Base-by-base conservation (phyloP, 1,284 basidiomycete species). In the Tylopilus orsonianus region DNA sequence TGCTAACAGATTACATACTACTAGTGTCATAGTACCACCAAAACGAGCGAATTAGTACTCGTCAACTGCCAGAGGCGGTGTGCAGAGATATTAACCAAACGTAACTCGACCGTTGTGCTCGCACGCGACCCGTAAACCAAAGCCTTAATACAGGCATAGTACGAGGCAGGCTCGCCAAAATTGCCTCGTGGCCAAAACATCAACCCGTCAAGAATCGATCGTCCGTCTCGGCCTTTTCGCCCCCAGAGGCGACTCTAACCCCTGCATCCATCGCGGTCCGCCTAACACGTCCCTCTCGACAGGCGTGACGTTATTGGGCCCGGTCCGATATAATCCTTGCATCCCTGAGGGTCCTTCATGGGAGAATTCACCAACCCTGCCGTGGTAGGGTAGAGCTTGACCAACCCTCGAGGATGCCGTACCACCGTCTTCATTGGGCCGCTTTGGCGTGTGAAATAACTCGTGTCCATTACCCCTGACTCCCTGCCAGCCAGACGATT, bases 391-490 rank as follows among this genome's bases (percentile, higher is more conserved):
- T 4, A 44, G 46, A 24, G 47, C 41, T 18, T 40, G 44, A 2
- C 52, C 53, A 50, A 30, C 29, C 41, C 42, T 54, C 43, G 22
- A 50, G 35, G 41, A 46, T 19, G 19, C 49, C 33, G 49, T 50
- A 27, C 48, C 29, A 2, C 44, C 44, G 41, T 57, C 56, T 23
- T 55, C 62, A 14, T 52, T 59, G 34, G 44, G 50, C 29, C 50
- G 53, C 18, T 69, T 74, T 26, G 80, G 81, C 8, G 81, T 83
- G 34, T 79, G 75, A 61, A 77, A 74, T 41, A 72, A 46, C 5
- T 67, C 68, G 43, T 69, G 68, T 3, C 67, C 64, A 30, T 72
- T 66, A 23, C 65, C 60, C 49, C 61, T 61, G 46, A 43, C 48
- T 35, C 58, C 61, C 4, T 49, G 60, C 52, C 52, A 61, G 3